Percentiles rank a stretch among this genome's conserved stretches.
phyloP scores from a whole-genome alignment of 2,329 filamentous ascomycete genomes.

The Colletotrichum karsti region DNA sequence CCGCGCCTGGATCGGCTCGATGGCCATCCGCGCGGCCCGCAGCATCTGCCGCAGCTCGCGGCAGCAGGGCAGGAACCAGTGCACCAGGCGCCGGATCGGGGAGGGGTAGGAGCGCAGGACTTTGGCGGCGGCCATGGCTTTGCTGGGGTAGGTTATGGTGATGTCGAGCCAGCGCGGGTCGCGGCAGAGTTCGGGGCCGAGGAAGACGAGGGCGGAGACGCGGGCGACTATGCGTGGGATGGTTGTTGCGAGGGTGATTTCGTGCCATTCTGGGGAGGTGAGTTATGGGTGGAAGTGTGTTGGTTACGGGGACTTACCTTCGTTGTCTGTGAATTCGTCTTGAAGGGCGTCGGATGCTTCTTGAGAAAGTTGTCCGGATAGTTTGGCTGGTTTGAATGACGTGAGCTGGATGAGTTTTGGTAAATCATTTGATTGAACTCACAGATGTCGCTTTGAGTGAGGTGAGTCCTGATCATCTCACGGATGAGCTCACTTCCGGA shows the following conservation, averaged over 20 bases:
- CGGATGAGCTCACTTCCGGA: slow-evolving; percentile 12
- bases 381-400: not conserved
- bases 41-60: slow-evolving; percentile 45
- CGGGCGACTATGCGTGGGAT: slow-evolving; percentile 49
- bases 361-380: not conserved
- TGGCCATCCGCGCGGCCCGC: slow-evolving; percentile 44
- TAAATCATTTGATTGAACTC: not conserved
- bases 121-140: slow-evolving; percentile 44
- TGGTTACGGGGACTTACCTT: not conserved
- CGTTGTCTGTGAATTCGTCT: not conserved
- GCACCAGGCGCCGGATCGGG: slow-evolving; percentile 48
- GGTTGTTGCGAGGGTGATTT: not conserved
- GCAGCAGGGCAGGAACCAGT: slow-evolving; percentile 52
- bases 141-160: slow-evolving; percentile 50
- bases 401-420: not conserved
- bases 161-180: slow-evolving; percentile 56
- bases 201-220: slow-evolving; percentile 57
- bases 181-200: slow-evolving; percentile 53
- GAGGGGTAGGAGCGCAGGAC: slow-evolving; percentile 50
- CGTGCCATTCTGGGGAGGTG: slow-evolving; percentile 33
- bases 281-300: not conserved
- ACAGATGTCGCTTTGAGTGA: slow-evolving; percentile 10
- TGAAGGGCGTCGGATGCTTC: not conserved
- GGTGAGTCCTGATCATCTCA: slow-evolving; percentile 3
- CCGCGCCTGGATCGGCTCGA: slow-evolving; percentile 40